Conservation (phyloP, 306 rosid genomes). For the Castanea crenata region DNA sequence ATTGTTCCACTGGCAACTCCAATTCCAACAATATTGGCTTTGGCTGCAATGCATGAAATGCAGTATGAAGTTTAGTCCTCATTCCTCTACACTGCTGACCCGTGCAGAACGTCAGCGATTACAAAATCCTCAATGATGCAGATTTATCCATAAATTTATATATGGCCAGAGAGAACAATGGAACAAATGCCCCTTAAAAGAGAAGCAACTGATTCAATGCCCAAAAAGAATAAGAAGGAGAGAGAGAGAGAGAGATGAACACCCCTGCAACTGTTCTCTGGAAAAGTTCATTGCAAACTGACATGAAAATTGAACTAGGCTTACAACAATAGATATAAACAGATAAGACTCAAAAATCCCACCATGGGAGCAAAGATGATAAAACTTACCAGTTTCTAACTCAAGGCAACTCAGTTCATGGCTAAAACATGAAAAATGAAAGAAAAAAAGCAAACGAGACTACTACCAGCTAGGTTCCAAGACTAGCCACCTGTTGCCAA, state of each 20-base stretch:
- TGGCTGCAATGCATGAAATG: no score
- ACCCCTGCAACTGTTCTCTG: background rate
- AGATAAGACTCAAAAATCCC: slow-evolving; percentile 51
- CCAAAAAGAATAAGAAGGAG: background rate
- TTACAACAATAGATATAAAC: slow-evolving; percentile 37
- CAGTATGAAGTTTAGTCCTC: no score
- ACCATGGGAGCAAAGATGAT: slow-evolving; percentile 22
- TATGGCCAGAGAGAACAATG: background rate
- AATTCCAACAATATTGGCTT: background rate
- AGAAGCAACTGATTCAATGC: background rate
- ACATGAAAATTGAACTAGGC: background rate
- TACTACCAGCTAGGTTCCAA: slow-evolving; percentile 32
- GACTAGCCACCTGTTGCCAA: slow-evolving; percentile 41
- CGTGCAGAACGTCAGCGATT: no score
- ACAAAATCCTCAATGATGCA: background rate
- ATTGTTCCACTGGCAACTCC: background rate
- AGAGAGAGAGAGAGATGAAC: background rate
- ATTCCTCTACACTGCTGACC: no score
- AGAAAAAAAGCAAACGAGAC: slow-evolving; percentile 37
- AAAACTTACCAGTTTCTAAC: slow-evolving; percentile 32
- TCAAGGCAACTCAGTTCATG: slow-evolving; percentile 43
- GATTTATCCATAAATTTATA: background rate
- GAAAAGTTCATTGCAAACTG: background rate
- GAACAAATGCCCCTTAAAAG: background rate
- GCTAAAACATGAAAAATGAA: slow-evolving; percentile 32